Evolutionary conservation across 2,329 filamentous ascomycete genomes (phyloP).

Genomic region (Fusarium dlaminii): DNA sequence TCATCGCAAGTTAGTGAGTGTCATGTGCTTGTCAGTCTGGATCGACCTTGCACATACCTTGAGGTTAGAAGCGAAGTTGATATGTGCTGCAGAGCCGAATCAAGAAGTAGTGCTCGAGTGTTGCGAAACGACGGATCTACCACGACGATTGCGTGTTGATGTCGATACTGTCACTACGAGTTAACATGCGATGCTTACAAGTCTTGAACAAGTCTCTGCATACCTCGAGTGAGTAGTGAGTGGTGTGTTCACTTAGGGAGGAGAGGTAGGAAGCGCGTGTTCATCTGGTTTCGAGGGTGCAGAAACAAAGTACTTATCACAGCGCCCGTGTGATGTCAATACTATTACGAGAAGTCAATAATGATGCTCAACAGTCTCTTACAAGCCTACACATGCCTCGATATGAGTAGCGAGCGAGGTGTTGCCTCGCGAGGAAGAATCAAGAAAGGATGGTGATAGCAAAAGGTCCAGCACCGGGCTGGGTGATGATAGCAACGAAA

Average conservation of each 20-base stretch:
- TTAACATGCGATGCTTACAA: background rate
- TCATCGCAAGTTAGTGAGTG: background rate
- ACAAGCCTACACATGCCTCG: background rate
- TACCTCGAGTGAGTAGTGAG: background rate
- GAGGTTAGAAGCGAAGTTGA: background rate
- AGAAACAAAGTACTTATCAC: background rate
- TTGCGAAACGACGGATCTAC: background rate
- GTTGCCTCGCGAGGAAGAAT: background rate
- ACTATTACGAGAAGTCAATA: background rate
- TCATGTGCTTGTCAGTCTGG: background rate
- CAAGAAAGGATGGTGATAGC: background rate
- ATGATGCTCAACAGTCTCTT: background rate
- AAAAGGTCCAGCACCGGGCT: background rate
- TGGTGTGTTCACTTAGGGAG: background rate
- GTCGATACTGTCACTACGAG: background rate
- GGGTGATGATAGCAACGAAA: background rate
- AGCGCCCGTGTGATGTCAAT: background rate
- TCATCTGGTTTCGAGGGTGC: background rate
- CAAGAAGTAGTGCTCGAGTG: background rate
- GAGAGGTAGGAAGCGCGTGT: background rate
- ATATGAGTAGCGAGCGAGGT: background rate
- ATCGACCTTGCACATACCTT: background rate
- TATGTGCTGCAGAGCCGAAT: background rate
- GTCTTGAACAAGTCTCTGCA: background rate
- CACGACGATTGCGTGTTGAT: background rate